phyloP scores from a whole-genome alignment of 1,139 yeast genomes.

The Debaryomyces subglobosus region DNA sequence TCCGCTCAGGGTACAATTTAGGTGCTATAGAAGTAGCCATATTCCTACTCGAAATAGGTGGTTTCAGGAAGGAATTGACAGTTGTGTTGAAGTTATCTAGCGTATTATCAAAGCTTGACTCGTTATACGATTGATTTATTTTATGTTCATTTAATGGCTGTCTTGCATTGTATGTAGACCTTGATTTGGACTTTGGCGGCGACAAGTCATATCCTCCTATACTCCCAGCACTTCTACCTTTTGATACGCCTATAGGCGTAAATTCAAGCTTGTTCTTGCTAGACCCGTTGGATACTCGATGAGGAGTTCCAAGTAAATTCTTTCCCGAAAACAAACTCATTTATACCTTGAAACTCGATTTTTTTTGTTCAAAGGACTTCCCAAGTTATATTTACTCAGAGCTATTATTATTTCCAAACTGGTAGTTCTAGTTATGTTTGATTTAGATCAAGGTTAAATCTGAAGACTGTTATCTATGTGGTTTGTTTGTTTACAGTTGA shows the following conservation, averaged over 20 bases:
- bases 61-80: constrained; percentile 12
- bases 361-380: neutral
- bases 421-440: neutral
- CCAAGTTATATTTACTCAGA: neutral
- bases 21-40: neutral
- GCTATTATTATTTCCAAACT: neutral
- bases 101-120: constrained; percentile 40
- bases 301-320: constrained; percentile 33
- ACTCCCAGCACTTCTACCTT: constrained; percentile 9
- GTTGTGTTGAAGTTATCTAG: constrained; percentile 26
- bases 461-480: constrained; percentile 3
- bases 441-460: neutral
- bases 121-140: constrained; percentile 12
- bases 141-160: constrained; percentile 1
- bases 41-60: constrained; percentile 4
- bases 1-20: constrained; percentile 4
- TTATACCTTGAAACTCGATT: neutral
- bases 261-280: constrained; percentile 30
- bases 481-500: constrained; percentile 8
- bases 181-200: neutral
- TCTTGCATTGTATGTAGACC: neutral
- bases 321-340: constrained; percentile 12
- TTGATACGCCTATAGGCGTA: constrained; percentile 44
- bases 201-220: constrained; percentile 9
- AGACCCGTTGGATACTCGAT: constrained; percentile 13